Evolutionary conservation across 2,329 filamentous ascomycete species (phyloP).

Genomic region (Sordariomycetes sp.): DNA sequence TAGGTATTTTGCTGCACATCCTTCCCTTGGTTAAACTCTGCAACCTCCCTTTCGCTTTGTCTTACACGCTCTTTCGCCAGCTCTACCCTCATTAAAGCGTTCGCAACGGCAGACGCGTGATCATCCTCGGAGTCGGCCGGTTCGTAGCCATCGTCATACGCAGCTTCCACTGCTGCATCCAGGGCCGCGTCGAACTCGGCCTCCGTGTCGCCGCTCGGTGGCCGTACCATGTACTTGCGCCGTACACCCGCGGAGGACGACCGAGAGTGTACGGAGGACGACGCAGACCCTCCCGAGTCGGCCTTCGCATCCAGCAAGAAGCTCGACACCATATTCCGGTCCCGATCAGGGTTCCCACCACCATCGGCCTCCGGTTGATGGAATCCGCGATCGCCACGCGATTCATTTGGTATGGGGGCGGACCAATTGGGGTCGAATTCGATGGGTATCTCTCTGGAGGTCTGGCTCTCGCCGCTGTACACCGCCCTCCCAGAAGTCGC

Average conservation of each 20-base stretch:
- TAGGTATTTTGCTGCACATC: constrained; percentile 4
- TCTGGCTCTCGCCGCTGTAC: constrained; percentile 23
- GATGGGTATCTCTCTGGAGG: background rate
- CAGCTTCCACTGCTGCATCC: constrained; percentile 90
- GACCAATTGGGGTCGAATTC: background rate
- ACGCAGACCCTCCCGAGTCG: constrained; percentile 72
- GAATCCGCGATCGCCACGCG: background rate
- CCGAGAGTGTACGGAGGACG: constrained; percentile 71
- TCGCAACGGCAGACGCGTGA: constrained; percentile 30
- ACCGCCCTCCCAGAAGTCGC: constrained; percentile 38
- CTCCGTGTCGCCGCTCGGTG: constrained; percentile 62
- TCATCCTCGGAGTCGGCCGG: constrained; percentile 46
- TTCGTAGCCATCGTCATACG: constrained; percentile 86
- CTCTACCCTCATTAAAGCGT: constrained; percentile 55
- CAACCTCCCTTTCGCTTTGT: constrained; percentile 60
- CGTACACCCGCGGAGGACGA: constrained; percentile 60
- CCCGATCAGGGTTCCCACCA: constrained; percentile 32
- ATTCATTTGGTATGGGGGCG: background rate
- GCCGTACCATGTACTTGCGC: constrained; percentile 55
- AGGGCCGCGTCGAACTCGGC: constrained; percentile 89
- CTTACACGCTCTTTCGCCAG: constrained; percentile 65
- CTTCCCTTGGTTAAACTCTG: constrained; percentile 39
- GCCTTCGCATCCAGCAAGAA: constrained; percentile 95
- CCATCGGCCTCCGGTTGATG: background rate
- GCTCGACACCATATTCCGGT: constrained; percentile 66